phyloP scores from a whole-genome alignment of 176 grass and related monocot species.

The Lolium multiflorum region DNA sequence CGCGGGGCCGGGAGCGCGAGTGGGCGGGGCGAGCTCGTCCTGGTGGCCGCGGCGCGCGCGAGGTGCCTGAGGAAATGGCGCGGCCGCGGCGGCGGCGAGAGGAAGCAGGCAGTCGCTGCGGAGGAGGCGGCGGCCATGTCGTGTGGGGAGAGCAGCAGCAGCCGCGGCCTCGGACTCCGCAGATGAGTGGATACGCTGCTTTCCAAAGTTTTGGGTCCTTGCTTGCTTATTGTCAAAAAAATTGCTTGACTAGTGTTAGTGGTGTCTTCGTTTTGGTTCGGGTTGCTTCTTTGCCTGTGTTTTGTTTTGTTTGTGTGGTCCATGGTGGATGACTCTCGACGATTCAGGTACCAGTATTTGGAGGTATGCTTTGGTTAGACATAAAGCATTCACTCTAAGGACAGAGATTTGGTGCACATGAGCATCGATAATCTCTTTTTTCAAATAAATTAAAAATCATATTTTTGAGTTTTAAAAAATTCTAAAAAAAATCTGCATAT shows the following conservation, averaged over 20 bases:
- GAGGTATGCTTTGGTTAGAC: not conserved
- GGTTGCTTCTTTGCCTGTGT: not conserved
- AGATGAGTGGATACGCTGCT: slow-evolving; percentile 47
- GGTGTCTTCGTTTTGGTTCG: slow-evolving; percentile 24
- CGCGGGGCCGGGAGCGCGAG: slow-evolving; percentile 12
- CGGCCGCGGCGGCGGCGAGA: slow-evolving; percentile 38
- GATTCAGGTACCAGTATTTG: not conserved
- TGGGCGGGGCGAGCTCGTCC: not conserved
- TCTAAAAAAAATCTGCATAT: no score
- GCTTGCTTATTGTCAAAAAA: not conserved
- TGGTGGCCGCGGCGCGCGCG: slow-evolving; percentile 13
- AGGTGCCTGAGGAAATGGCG: slow-evolving; percentile 47
- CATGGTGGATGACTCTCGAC: slow-evolving; percentile 20
- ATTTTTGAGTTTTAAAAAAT: no score
- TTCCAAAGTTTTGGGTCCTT: no score
- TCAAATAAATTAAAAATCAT: no score
- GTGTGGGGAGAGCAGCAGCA: not conserved
- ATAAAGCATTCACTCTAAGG: no score
- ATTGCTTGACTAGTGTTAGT: not conserved
- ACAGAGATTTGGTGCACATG: no score
- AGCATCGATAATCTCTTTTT: no score
- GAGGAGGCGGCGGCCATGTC: slow-evolving; percentile 51
- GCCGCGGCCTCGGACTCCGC: not conserved
- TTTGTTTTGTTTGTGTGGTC: not conserved
- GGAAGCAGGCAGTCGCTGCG: slow-evolving; percentile 44